Base-by-base conservation (phyloP, 2,329 filamentous ascomycete genomes). In the Hypocrella siamensis region DNA sequence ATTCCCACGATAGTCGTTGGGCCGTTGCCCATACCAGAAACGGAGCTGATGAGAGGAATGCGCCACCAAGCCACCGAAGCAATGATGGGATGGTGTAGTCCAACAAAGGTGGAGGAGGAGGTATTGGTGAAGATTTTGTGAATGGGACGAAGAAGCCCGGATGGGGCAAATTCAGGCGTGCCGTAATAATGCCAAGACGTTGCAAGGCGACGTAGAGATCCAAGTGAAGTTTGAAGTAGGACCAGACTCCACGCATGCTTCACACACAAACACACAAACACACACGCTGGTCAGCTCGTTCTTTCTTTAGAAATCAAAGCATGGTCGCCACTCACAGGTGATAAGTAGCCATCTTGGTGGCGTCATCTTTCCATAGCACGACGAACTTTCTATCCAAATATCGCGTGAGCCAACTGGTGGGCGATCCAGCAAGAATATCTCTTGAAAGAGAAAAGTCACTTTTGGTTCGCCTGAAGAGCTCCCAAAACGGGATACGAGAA, bases 101-200 rank as follows among this genome's bases (percentile, higher is more conserved):
- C 4, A 49, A 38, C 0, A 57, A 55, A 0, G 56, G 48, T 3
- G 61, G 58, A 2, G 65, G 67, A 0, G 61, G 47, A 2, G 53
- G 46, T 18, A 71, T 61, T 1, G 65, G 66, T 0, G 68, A 73
- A 10, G 57, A 48, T 6, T 51, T 42, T 10, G 64, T 62, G 30
- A 71, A 73, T 1, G 70, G 69, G 14, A 74, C 43, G 40, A 72
- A 72, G 45, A 63, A 75, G 5, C 46, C 53, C 24, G 52, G 51
- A 6, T 44, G 47, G 0, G 70, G 69, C 3, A 72, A 46, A 47
- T 47, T 46, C 6, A 49, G 50, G 10, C 40, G 52, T 10, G 51
- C 45, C 0, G 64, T 49, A 27, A 64, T 49, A 11, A 74, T 47
- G 6, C 61, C 62, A 6, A 67, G 48, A 30, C 65, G 56, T 39